Conservation (phyloP, 2,329 filamentous ascomycete species). For the Hypoxylon sp. region DNA sequence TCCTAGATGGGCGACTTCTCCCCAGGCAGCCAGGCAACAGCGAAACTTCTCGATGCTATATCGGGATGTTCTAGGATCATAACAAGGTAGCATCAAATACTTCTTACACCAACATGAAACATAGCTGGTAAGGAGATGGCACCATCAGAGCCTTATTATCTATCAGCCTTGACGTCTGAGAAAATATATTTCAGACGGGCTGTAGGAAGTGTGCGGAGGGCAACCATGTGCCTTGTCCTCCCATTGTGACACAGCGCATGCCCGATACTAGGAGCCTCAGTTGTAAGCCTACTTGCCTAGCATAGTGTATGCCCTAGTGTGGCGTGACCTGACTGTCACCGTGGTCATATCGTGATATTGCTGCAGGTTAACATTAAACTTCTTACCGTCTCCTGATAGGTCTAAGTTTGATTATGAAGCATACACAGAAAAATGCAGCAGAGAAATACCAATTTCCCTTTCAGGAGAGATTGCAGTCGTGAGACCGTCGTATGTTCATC, state of each 20-base stretch:
- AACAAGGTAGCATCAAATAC: background rate
- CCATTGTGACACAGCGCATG: background rate
- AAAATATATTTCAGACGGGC: constrained; percentile 4
- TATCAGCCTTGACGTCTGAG: constrained; percentile 10
- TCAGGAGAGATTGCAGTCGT: constrained; percentile 13
- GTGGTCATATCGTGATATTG: constrained; percentile 23
- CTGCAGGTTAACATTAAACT: constrained; percentile 12
- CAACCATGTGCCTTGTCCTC: background rate
- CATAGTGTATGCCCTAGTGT: constrained; percentile 1
- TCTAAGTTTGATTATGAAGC: constrained; percentile 1
- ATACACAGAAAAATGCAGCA: background rate
- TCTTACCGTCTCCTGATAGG: constrained; percentile 18
- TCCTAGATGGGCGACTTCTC: background rate
- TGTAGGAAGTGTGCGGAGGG: background rate
- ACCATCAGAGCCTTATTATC: constrained; percentile 4
- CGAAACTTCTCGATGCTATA: constrained; percentile 10
- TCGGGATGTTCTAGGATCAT: constrained; percentile 4
- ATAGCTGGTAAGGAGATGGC: constrained; percentile 6
- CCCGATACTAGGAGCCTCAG: constrained; percentile 8
- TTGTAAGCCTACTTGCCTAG: background rate
- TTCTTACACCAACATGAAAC: constrained; percentile 3
- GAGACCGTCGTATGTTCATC: constrained; percentile 32
- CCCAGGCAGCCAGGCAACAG: constrained; percentile 31
- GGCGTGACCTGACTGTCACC: constrained; percentile 24
- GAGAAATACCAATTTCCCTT: background rate